A percentile compares a stretch with the other conserved stretches of the same genome.
phyloP scores from a whole-genome alignment of 768 basidiomycete genomes.

The Mycena venus region DNA sequence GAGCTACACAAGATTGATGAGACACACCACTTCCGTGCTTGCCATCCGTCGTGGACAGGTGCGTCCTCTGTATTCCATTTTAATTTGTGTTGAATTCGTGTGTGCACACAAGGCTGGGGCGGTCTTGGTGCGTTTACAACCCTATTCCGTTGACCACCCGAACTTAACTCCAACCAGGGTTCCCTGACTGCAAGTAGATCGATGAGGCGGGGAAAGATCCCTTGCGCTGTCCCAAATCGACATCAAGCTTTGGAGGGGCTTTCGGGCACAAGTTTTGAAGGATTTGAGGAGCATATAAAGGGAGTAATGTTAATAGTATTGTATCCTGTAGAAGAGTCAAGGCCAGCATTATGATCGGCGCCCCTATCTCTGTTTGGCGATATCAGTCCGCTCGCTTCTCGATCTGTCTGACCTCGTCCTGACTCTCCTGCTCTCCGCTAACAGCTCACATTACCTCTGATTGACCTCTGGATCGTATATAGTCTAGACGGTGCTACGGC shows the following conservation, averaged over 20 bases:
- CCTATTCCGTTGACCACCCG: too few relatives aligned
- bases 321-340: not conserved
- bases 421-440: not conserved
- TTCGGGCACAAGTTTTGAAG: too few relatives aligned
- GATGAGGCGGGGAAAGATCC: too few relatives aligned
- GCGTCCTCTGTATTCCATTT: too few relatives aligned
- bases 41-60: conserved; percentile 75
- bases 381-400: conserved; percentile 5
- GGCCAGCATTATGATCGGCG: not conserved
- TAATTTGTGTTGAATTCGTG: too few relatives aligned
- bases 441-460: not conserved
- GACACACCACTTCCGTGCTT: conserved; percentile 73
- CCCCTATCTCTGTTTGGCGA: conserved; percentile 22
- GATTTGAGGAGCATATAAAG: not conserved
- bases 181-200: conserved; percentile 66
- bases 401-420: not conserved
- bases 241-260: too few relatives aligned
- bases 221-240: too few relatives aligned
- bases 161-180: too few relatives aligned
- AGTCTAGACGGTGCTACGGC: not conserved
- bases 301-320: not conserved
- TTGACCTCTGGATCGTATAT: not conserved
- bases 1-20: conserved; percentile 73
- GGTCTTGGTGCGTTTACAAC: too few relatives aligned
- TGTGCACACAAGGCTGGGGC: too few relatives aligned